Percentiles rank a stretch among this genome's conserved stretches.
Evolutionary conservation across 257 asterid species (phyloP).

Genomic region (Ehretia macrophylla): DNA sequence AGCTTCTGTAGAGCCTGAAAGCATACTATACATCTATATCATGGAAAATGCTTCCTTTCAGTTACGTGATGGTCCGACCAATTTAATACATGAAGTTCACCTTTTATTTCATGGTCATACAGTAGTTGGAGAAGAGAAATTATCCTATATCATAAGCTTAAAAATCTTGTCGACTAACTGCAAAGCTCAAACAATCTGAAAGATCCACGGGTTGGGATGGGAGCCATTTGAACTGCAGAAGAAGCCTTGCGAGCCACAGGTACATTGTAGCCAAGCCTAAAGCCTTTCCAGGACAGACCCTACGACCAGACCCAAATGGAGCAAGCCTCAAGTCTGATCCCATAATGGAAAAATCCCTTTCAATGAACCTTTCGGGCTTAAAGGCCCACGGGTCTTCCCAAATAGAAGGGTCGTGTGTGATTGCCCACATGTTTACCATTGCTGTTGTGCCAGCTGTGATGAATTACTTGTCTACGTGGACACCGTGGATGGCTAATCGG

Average conservation of each 20-base stretch:
- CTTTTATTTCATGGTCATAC: too few species aligned
- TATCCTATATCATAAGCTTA: too few species aligned
- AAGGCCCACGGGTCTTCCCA: conserved; percentile 61
- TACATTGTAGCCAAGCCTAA: conserved; percentile 60
- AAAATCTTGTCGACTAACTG: conserved; percentile 1
- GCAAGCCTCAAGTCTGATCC: conserved; percentile 79
- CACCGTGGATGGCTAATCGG: conserved; percentile 50
- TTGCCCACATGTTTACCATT: conserved; percentile 87
- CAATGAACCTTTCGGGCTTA: conserved; percentile 53
- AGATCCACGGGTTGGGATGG: conserved; percentile 34
- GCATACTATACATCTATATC: too few species aligned
- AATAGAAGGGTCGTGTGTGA: conserved; percentile 48
- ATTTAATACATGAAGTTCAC: too few species aligned
- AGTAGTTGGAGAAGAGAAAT: too few species aligned
- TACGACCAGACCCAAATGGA: conserved; percentile 70
- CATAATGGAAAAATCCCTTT: conserved; percentile 45
- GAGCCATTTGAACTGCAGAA: conserved; percentile 50
- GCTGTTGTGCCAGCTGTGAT: conserved; percentile 62
- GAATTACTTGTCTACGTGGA: conserved; percentile 38
- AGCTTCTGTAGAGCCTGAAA: too few species aligned
- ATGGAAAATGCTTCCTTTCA: too few species aligned
- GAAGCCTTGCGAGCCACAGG: conserved; percentile 51
- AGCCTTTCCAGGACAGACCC: conserved; percentile 62
- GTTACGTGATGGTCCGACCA: too few species aligned
- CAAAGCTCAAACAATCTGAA: conserved; percentile 39